Conservation (phyloP, 2,329 filamentous ascomycete species). For the Zymoseptoria tritici region DNA sequence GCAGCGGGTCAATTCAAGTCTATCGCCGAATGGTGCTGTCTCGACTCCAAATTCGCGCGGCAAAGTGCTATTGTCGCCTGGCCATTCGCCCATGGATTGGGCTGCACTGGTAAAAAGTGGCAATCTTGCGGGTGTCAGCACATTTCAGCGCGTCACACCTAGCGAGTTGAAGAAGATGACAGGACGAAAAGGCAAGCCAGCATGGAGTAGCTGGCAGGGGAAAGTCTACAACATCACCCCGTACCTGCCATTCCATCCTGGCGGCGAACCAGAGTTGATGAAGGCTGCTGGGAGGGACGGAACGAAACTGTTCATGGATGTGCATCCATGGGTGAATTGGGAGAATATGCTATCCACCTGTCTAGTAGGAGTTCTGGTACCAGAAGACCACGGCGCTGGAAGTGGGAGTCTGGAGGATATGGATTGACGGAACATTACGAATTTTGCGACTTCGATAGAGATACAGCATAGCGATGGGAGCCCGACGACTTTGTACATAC, state of each 20-base stretch:
- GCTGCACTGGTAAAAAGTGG: constrained; percentile 64
- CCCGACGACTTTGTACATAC: not conserved
- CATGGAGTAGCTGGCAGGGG: constrained; percentile 84
- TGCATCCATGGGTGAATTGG: constrained; percentile 63
- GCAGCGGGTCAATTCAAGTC: constrained; percentile 31
- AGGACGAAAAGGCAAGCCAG: constrained; percentile 71
- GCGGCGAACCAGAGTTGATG: constrained; percentile 71
- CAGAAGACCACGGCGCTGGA: constrained; percentile 41
- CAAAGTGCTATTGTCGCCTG: constrained; percentile 77
- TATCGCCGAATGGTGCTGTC: constrained; percentile 26
- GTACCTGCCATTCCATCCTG: constrained; percentile 85
- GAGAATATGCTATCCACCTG: constrained; percentile 58
- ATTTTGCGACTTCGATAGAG: not conserved
- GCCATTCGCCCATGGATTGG: constrained; percentile 95
- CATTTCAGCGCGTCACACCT: constrained; percentile 66
- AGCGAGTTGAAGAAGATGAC: constrained; percentile 70
- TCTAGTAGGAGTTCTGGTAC: constrained; percentile 54
- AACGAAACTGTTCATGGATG: constrained; percentile 53
- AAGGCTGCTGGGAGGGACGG: constrained; percentile 70
- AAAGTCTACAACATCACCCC: constrained; percentile 92
- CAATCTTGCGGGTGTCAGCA: constrained; percentile 45
- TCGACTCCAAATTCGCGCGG: constrained; percentile 40
- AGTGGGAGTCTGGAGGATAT: constrained; percentile 46
- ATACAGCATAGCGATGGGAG: not conserved
- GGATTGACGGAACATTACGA: constrained; percentile 41